Evolutionary conservation across 148 eudicot genomes (phyloP).

Genomic region (Rheum nobile): DNA sequence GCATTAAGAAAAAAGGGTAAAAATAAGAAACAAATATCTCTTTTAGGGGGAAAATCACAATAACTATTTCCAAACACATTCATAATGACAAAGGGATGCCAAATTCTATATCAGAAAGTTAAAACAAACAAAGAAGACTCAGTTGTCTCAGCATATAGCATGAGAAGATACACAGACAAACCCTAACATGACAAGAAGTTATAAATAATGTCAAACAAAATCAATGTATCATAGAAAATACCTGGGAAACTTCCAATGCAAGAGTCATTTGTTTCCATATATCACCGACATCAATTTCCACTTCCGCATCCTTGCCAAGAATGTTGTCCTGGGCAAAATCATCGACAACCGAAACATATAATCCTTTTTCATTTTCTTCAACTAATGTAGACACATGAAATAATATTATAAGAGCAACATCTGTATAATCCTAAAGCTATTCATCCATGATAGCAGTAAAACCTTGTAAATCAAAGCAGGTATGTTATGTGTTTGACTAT

Average conservation of each 20-base stretch:
- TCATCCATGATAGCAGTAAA: too few species aligned
- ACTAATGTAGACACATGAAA: not conserved
- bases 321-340: constrained; percentile 12
- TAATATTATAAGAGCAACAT: too few species aligned
- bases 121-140: not conserved
- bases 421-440: too few species aligned
- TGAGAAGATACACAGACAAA: not conserved
- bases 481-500: too few species aligned
- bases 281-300: constrained; percentile 45
- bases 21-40: too few species aligned
- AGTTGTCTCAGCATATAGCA: not conserved
- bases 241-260: constrained; percentile 73
- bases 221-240: constrained; percentile 12
- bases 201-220: not conserved
- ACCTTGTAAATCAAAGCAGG: too few species aligned
- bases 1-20: too few species aligned
- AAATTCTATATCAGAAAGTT: not conserved
- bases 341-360: constrained; percentile 39
- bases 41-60: not conserved
- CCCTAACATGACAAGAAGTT: not conserved
- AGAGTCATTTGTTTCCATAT: constrained; percentile 80
- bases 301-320: constrained; percentile 3
- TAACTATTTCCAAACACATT: not conserved
- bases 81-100: not conserved
- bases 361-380: constrained; percentile 43